Evolutionary conservation across 2,329 filamentous ascomycete genomes (phyloP).

Genomic region (Colletotrichum endophyticum): DNA sequence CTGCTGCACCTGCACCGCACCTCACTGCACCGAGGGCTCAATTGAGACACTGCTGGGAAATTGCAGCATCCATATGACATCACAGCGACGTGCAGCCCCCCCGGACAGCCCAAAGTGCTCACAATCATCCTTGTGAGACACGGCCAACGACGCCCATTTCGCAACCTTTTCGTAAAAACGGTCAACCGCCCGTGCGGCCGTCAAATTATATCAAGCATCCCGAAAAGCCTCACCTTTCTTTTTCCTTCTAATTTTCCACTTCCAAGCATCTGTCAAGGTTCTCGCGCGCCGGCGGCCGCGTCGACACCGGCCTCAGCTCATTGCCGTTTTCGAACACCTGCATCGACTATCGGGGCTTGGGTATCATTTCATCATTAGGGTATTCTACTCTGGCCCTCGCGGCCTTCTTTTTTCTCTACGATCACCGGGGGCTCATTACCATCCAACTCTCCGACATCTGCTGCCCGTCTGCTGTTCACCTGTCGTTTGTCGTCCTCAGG

Average conservation of each 20-base stretch:
- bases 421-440: neutral
- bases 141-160: neutral
- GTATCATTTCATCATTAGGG: conserved; percentile 17
- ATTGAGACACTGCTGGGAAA: conserved; percentile 16
- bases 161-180: neutral
- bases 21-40: neutral
- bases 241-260: neutral
- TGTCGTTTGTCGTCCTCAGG: neutral
- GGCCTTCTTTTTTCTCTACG: neutral
- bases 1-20: neutral
- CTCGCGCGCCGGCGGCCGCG: neutral
- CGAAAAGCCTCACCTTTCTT: conserved; percentile 9
- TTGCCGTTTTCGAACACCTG: neutral
- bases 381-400: neutral
- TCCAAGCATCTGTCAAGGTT: neutral
- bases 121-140: neutral
- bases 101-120: neutral
- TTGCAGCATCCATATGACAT: conserved; percentile 8
- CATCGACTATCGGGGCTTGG: neutral
- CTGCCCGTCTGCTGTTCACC: neutral
- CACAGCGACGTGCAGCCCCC: neutral
- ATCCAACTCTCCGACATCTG: neutral
- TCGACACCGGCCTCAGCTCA: neutral
- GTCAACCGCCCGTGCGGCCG: neutral
- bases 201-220: neutral